These are phyloP conservation scores for Bauhinia variegata DNA, from an alignment of 306 rosid genomes.

Conservation along the genomic window DNA sequence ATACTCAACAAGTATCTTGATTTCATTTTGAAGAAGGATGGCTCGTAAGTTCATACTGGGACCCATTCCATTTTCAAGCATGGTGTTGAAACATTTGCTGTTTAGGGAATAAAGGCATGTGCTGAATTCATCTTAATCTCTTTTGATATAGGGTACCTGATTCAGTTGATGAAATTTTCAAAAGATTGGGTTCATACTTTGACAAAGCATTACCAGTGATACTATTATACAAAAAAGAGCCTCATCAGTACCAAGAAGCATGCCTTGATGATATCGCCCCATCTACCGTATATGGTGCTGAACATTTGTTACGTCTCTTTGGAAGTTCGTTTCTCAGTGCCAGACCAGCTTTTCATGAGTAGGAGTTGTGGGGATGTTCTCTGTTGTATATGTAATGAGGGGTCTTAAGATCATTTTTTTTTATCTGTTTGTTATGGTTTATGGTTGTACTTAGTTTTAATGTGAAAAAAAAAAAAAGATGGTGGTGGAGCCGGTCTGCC, in stretches of 20 bases:
- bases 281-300: constrained; percentile 83
- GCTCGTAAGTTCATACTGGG: constrained; percentile 59
- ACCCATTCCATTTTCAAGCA: constrained; percentile 28
- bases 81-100: constrained; percentile 12
- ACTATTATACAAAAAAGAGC: constrained; percentile 83
- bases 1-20: constrained; percentile 71
- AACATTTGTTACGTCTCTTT: constrained; percentile 86
- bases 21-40: constrained; percentile 67
- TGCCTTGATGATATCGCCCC: constrained; percentile 55
- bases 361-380: not conserved
- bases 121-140: constrained; percentile 21
- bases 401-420: not conserved
- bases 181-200: constrained; percentile 74
- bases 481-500: not conserved
- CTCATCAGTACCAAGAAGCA: constrained; percentile 68
- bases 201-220: constrained; percentile 79
- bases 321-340: constrained; percentile 48
- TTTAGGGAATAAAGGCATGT: constrained; percentile 1
- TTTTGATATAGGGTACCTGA: constrained; percentile 57
- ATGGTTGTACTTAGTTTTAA: not conserved
- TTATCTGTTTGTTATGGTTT: not conserved
- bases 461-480: not conserved
- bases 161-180: constrained; percentile 66
- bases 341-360: constrained; percentile 9
- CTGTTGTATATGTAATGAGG: constrained; percentile 9